Evolutionary conservation across 2,329 filamentous ascomycete species (phyloP).

Genomic region (Ceratocystis variospora): DNA sequence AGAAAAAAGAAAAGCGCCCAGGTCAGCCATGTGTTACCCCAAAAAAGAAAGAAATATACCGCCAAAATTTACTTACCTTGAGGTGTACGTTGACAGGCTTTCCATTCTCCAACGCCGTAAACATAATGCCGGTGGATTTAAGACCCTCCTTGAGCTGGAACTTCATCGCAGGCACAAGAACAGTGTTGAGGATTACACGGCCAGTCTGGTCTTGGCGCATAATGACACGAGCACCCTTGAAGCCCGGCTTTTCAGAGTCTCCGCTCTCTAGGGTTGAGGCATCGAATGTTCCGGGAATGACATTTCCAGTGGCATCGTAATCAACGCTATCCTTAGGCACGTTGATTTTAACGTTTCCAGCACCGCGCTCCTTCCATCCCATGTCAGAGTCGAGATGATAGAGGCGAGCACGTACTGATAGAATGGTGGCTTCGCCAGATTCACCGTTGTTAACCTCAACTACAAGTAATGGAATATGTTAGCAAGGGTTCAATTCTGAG

Average conservation of each 20-base stretch:
- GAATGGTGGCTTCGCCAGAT: slow-evolving; percentile 61
- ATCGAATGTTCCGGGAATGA: slow-evolving; percentile 43
- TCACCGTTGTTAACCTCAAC: slow-evolving; percentile 72
- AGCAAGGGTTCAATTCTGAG: neutral
- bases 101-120: slow-evolving; percentile 47
- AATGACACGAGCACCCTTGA: slow-evolving; percentile 56
- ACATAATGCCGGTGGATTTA: slow-evolving; percentile 55
- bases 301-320: slow-evolving; percentile 37
- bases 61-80: slow-evolving; percentile 34
- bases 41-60: neutral
- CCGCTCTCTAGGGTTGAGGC: slow-evolving; percentile 32
- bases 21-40: neutral
- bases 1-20: neutral
- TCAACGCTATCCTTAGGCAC: slow-evolving; percentile 45
- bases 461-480: slow-evolving; percentile 26
- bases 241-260: slow-evolving; percentile 20
- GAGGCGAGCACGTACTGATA: slow-evolving; percentile 68
- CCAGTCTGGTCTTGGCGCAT: slow-evolving; percentile 87
- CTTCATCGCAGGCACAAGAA: slow-evolving; percentile 62
- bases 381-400: slow-evolving; percentile 60
- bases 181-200: slow-evolving; percentile 73
- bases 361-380: slow-evolving; percentile 81
- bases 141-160: slow-evolving; percentile 64
- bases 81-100: slow-evolving; percentile 47
- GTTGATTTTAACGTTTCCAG: slow-evolving; percentile 75